Evolutionary conservation across 331 rosid genomes (phyloP), one percentile per base, ranked within the genome.

Genomic region (Quercus lobata): DNA sequence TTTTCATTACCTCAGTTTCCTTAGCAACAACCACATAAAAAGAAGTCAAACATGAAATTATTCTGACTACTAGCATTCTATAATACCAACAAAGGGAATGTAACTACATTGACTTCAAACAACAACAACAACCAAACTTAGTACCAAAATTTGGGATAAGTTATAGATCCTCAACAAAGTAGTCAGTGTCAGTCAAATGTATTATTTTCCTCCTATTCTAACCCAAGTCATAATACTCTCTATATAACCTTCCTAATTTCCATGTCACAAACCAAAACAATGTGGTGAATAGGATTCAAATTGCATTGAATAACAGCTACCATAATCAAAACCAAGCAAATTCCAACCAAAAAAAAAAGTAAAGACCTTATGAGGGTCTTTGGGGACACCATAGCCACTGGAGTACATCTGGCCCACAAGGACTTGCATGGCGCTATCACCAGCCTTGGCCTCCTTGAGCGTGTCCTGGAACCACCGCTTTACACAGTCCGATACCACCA

Each of bases 391-490:
- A 82, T 94, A 92, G 76, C 98, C 98, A 71, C 86, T 84, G 74
- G 70, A 78, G 75, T 90, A 92, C 97, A 94, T 92, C 78, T 94
- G 97, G 3, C 89, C 97, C 54, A 92, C 94, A 76, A 94, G 83
- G 83, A 94, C 85, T 87, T 94, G 96, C 96, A 90, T 90, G 44
- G 84, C 52, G 52, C 25, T 57, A 52, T 92, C 96, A 0, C 98
- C 98, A 53, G 89, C 85, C 75, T 79, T 90, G 1, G 98, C 97
- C 87, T 90, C 97, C 86, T 88, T 88, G 60, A 92, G 97, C 8
- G 98, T 81, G 69, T 94, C 98, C 41, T 80, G 94, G 37, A 94
- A 92, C 98, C 98, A 92, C 71, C 98, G 97, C 78, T 81, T 84
- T 1, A 84, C 76, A 76, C 98, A 94, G 58, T 92, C 93, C 16